Percentiles rank a stretch among this genome's conserved stretches.
phyloP scores from a whole-genome alignment of 768 basidiomycete genomes.

The Podaxis pistillaris region DNA sequence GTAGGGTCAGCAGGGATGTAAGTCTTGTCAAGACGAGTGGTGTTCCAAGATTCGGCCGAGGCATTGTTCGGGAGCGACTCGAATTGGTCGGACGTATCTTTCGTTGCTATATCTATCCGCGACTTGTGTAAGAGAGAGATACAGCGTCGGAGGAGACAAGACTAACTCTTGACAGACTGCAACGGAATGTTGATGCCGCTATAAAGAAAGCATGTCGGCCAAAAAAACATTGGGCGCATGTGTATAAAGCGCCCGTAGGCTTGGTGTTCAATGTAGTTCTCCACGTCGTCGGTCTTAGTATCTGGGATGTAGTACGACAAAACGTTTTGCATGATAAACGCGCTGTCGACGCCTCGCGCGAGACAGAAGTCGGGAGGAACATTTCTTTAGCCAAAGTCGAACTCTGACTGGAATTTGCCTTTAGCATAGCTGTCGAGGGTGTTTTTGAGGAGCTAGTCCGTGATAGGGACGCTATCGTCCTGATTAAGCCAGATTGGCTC shows the following conservation, averaged over 20 bases:
- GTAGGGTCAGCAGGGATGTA: background rate
- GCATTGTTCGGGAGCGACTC: background rate
- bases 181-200: background rate
- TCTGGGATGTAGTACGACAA: background rate
- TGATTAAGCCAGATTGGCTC: background rate
- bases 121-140: background rate
- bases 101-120: background rate
- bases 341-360: background rate
- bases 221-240: background rate
- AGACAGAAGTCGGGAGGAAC: background rate
- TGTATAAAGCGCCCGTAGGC: background rate
- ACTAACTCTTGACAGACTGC: background rate
- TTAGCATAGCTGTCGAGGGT: background rate
- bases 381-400: background rate
- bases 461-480: background rate
- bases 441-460: background rate
- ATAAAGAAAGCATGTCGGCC: background rate
- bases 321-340: background rate
- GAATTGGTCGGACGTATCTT: background rate
- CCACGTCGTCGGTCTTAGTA: background rate
- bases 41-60: background rate
- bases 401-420: background rate
- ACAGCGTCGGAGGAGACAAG: fast-evolving
- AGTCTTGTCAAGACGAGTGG: background rate
- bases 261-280: background rate